These are phyloP conservation scores for Rhododendron williamsianum DNA, from an alignment of 148 eudicot genomes.

Conservation along the genomic window DNA sequence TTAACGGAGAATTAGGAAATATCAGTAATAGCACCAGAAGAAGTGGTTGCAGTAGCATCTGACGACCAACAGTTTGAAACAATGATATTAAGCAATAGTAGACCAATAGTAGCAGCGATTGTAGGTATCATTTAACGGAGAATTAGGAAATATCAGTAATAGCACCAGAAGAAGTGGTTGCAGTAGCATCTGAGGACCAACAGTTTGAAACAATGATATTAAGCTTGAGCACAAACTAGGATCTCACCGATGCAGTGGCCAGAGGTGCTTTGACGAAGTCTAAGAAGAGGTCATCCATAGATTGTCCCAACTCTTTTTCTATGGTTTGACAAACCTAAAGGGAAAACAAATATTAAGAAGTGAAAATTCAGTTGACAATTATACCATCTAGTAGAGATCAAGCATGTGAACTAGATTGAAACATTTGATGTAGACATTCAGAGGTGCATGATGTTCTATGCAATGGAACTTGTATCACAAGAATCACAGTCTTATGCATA, in stretches of 20 bases:
- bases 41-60: neutral
- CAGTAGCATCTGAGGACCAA: neutral
- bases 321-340: constrained; percentile 65
- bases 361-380: neutral
- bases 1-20: neutral
- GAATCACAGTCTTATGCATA: neutral
- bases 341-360: neutral
- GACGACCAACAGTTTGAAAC: neutral
- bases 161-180: neutral
- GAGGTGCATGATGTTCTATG: neutral
- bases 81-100: neutral
- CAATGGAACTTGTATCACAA: neutral
- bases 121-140: neutral
- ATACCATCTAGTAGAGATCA: neutral
- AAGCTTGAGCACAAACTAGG: neutral
- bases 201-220: neutral
- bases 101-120: neutral
- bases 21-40: neutral
- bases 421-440: neutral
- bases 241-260: constrained; percentile 96
- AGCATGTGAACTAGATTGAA: neutral
- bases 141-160: neutral
- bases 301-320: constrained; percentile 62
- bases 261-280: constrained; percentile 59
- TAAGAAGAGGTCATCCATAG: constrained; percentile 66